Base-by-base conservation (phyloP, 768 basidiomycete species). In the Boletus sensibilis region DNA sequence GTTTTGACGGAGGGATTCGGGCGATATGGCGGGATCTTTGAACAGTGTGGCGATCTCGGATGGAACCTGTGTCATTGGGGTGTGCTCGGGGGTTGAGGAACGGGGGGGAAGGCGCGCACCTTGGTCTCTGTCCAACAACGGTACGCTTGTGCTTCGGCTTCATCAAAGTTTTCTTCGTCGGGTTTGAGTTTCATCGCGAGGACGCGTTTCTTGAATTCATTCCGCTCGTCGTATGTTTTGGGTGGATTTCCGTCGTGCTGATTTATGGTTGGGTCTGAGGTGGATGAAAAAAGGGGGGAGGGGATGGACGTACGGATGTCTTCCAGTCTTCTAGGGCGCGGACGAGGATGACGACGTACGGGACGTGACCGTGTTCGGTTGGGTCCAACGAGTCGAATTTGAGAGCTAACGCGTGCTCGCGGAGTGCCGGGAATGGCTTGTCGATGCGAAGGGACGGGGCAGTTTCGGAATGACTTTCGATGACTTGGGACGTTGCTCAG, bases 121-220 rank as follows among this genome's bases (percentile, higher is more conserved):
- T 74, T 75, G 21, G 82, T 81, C 51, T 76, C 76, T 0, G 83
- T 83, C 86, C 86, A 94, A 52, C 82, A 82, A 27, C 90, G 85
- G 70, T 91, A 95, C 0, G 90, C 92, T 68, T 97, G 91, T 8
- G 88, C 79, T 65, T 89, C 82, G 2, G 95, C 96, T 72, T 98
- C 96, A 57, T 97, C 96, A 68, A 94, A 94, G 74, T 98, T 99
- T 77, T 99, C 97, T 68, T 98, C 94, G 67, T 99, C 97, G 0
- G 74, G 63, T 64, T 92, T 93, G 55, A 81, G 67, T 64, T 86
- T 85, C 78, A 87, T 82, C 1, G 75, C 74, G n/a, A 77, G 72
- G 42, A 98, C 74, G 3, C 52, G 53, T 34, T 80, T 74, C 67
- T 94, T 94, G 79, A 98, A 96, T 29, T 80, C 84, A 58, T 87